Evolutionary conservation across 257 asterid species (phyloP), one percentile per base, ranked within the genome.

Genomic region (Orobanche coerulescens): DNA sequence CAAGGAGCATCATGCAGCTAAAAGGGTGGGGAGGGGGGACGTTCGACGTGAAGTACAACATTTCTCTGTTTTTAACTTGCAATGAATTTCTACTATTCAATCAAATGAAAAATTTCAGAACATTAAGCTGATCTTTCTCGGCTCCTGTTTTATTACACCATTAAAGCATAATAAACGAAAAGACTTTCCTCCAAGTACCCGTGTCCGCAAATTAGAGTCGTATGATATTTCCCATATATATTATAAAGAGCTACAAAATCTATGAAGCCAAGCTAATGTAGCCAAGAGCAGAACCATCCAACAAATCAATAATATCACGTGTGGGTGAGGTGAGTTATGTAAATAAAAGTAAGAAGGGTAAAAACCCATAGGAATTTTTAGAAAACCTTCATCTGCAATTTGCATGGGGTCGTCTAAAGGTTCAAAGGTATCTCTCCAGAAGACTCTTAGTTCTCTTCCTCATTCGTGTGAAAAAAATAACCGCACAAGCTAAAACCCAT

Each of bases 401-500:
- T 24, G 48, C 68, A 51, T 23, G 22, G 49, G 30, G 66, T 39
- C 39, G 5, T 19, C n/a, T 13, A 24, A 37, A 33, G 37, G 37
- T 54, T 69, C 69, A 74, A 55, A 71, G 43, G 68, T 62, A 74
- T 25, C 70, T 84, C 50, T 72, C 82, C 15, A 89, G 72, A 63
- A 82, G 76, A 66, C 53, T 69, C 77, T 53, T 76, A 22, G 92
- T 86, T 80, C 94, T 86, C 90, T 86, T 89, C 73, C 92, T 76
- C 89, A 89, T 18, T 66, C 97, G 89, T 42, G 86, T 82, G 87
- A 89, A 89, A 58, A 86, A 74, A 31, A 89, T 79, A 64, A 89
- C 92, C 9, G 26, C 97, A n/a, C 91, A 84, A 28, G 95, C 97
- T 62, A 89, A 70, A 64, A 89, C 67, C 97, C 95, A 89, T 0